Conservation (phyloP, 768 basidiomycete genomes). For the Crucibulum laeve region DNA sequence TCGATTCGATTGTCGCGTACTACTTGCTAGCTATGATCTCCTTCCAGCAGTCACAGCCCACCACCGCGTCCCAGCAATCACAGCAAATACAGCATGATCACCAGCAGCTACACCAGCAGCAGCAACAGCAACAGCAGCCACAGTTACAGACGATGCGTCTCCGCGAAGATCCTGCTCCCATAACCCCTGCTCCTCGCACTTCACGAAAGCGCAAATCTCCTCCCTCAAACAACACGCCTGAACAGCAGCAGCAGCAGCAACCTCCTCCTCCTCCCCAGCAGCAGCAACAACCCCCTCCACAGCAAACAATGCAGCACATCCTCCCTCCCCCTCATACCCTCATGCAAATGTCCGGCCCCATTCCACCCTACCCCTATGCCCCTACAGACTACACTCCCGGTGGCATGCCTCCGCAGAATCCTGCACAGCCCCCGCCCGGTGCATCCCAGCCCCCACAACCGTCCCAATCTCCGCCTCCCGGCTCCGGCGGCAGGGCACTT, state of each 20-base stretch:
- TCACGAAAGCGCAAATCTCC: conserved; percentile 71
- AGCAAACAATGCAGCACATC: conserved; percentile 41
- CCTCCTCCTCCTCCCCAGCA: conserved; percentile 19
- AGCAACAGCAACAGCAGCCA: conserved; percentile 7
- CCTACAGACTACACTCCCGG: conserved; percentile 53
- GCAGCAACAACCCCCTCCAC: conserved; percentile 23
- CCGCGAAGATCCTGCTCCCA: conserved; percentile 51
- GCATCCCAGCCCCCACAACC: conserved; percentile 20
- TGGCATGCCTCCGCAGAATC: conserved; percentile 36
- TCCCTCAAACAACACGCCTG: conserved; percentile 33
- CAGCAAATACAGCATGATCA: conserved; percentile 12
- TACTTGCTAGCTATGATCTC: too few relatives aligned
- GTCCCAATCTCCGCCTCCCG: conserved; percentile 22
- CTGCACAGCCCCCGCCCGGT: conserved; percentile 19
- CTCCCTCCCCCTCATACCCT: conserved; percentile 52
- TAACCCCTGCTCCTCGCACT: conserved; percentile 38
- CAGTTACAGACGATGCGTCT: conserved; percentile 47
- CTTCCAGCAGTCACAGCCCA: conserved; percentile 23
- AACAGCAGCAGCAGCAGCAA: conserved; percentile 27
- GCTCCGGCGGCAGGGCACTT: conserved; percentile 46
- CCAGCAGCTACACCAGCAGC: conserved; percentile 12
- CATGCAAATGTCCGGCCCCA: conserved; percentile 40
- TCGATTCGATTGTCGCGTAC: too few relatives aligned
- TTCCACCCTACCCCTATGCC: conserved; percentile 48
- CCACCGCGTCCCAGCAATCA: conserved; percentile 1